Evolutionary conservation across 2,329 filamentous ascomycete genomes (phyloP).

Genomic region (Oidium heveae): DNA sequence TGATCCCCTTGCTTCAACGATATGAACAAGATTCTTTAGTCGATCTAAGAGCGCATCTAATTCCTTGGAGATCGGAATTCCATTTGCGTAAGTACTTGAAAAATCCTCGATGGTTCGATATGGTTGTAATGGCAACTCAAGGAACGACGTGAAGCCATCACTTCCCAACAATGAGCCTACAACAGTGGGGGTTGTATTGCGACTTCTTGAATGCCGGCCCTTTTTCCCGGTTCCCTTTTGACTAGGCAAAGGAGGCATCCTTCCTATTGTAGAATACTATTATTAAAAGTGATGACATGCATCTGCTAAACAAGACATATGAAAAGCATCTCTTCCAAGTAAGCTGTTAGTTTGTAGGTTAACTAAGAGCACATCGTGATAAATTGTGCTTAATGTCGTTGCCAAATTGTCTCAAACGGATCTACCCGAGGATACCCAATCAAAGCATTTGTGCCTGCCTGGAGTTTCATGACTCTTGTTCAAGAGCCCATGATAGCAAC

Average conservation of each 20-base stretch:
- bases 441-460: too few relatives aligned
- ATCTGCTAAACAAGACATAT: too few relatives aligned
- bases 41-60: conserved; percentile 37
- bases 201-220: conserved; percentile 39
- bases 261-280: conserved; percentile 3
- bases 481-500: too few relatives aligned
- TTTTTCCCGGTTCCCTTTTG: conserved; percentile 44
- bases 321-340: too few relatives aligned
- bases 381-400: too few relatives aligned
- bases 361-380: too few relatives aligned
- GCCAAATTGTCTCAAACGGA: too few relatives aligned
- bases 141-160: conserved; percentile 31
- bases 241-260: conserved; percentile 31
- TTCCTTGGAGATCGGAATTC: conserved; percentile 36
- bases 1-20: conserved; percentile 39
- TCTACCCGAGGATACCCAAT: too few relatives aligned
- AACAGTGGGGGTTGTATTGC: conserved; percentile 48
- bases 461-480: not conserved
- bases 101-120: conserved; percentile 44
- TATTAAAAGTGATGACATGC: not conserved
- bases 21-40: conserved; percentile 36
- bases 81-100: conserved; percentile 33
- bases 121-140: conserved; percentile 34
- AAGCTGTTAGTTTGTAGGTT: too few relatives aligned
- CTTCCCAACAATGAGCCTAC: conserved; percentile 4